Base-by-base conservation (phyloP, 169 alveolate species). In the Cryptosporidium canis region DNA sequence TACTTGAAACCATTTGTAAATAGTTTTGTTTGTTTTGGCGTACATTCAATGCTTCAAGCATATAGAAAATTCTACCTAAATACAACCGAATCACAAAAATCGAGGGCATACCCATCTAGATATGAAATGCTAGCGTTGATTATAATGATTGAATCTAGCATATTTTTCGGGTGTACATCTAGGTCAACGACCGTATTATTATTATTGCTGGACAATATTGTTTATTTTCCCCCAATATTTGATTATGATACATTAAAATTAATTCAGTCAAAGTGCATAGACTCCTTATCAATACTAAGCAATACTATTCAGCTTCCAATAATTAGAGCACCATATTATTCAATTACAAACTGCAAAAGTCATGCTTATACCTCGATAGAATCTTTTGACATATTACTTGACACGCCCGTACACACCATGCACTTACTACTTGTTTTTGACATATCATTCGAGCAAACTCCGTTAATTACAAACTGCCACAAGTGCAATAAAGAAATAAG, bases 231-330 rank as follows among this genome's bases (percentile, higher is more conserved):
- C 4, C 87, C 71, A 39, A 41, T 58, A 41, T 77, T 58, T 39
- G 77, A 77, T 18, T 39, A 24, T n/a, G 87, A 77, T 33, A 31
- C 71, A 58, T 21, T 77, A 45, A 77, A 56, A 44, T 58, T 45
- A 61, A 77, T 77, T 29, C 87, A 77, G 18, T 77, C 87, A 24
- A 77, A 77, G 44, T 77, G 70, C 48, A 61, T 77, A 29, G 87
- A 77, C 1, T 39, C 71, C 3, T 31, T 77, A 21, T 58, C 87
- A 41, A 55, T 77, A 14, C n/a, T 77, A 39, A 77, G 87, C 51
- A 77, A 44, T 43, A 29, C 58, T 24, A 41, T 61, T 45, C 72
- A 58, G 18, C 83, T 44, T 55, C 84, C 84, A 70, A 33, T 55
- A 35, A 16, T 70, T 24, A 70, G 66, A 12, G 66, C 84, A 35